phyloP scores from a whole-genome alignment of 371 early-diverging fungal species.

The Phascolomyces articulosus region DNA sequence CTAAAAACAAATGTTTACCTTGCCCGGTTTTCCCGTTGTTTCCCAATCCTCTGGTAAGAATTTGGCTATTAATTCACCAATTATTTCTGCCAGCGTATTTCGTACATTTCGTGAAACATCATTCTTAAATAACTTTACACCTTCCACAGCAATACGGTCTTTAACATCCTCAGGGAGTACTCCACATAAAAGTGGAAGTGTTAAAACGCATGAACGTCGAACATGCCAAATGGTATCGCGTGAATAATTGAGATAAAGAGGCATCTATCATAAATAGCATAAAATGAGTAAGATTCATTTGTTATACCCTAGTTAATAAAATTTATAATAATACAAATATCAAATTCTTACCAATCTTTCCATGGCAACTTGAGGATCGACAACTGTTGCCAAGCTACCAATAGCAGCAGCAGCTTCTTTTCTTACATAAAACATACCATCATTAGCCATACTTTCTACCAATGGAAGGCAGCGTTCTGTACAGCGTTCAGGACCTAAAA shows the following conservation, averaged over 20 bases:
- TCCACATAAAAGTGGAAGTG: constrained; percentile 50
- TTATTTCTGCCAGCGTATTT: constrained; percentile 58
- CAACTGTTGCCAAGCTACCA: constrained; percentile 48
- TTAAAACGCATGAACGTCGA: constrained; percentile 56
- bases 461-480: constrained; percentile 53
- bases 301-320: no score
- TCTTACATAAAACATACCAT: constrained; percentile 60
- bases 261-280: no score
- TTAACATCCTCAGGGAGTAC: constrained; percentile 50
- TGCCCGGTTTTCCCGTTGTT: constrained; percentile 42
- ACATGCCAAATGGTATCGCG: constrained; percentile 68
- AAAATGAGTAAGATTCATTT: no score
- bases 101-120: constrained; percentile 65
- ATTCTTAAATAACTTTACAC: constrained; percentile 50
- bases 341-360: constrained; percentile 43
- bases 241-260: constrained; percentile 51
- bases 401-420: constrained; percentile 64
- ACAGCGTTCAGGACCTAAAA: constrained; percentile 53
- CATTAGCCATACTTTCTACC: constrained; percentile 50
- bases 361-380: constrained; percentile 42
- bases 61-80: constrained; percentile 61
- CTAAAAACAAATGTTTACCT: constrained; percentile 15
- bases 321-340: no score
- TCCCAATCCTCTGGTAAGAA: constrained; percentile 57
- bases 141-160: constrained; percentile 41